Evolutionary conservation across 352 stramenopile genomes (phyloP).

Genomic region (Phytophthora fragariae): DNA sequence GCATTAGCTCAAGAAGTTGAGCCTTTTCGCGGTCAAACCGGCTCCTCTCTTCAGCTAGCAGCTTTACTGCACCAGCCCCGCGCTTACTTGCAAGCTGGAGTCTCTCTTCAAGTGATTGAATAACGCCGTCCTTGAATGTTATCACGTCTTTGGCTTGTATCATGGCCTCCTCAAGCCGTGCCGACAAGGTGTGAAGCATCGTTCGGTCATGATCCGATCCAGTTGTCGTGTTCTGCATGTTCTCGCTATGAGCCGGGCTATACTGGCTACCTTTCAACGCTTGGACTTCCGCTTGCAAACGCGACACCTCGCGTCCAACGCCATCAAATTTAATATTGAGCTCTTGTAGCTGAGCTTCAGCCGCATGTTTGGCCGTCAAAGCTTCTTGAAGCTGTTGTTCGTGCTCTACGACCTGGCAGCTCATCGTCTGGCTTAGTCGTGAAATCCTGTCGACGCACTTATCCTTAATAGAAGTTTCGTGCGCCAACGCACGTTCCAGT

Average conservation of each 20-base stretch:
- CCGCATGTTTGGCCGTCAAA: constrained; percentile 45
- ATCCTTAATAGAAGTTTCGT: constrained; percentile 67
- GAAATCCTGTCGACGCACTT: constrained; percentile 78
- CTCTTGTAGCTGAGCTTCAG: constrained; percentile 44
- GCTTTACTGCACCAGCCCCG: constrained; percentile 17
- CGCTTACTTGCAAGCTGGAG: constrained; percentile 44
- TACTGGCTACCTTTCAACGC: constrained; percentile 39
- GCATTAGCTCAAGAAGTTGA: constrained; percentile 31
- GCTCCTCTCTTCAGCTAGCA: constrained; percentile 26
- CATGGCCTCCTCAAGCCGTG: constrained; percentile 67
- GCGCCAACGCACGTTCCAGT: constrained; percentile 45
- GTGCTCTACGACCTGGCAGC: constrained; percentile 66
- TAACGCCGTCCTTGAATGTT: constrained; percentile 68
- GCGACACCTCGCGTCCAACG: constrained; percentile 50
- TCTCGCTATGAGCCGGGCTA: neutral
- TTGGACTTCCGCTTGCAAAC: constrained; percentile 55
- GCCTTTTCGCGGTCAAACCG: constrained; percentile 32
- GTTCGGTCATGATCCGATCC: constrained; percentile 37
- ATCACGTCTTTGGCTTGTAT: constrained; percentile 75
- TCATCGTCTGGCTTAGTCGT: constrained; percentile 74
- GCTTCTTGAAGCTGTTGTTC: constrained; percentile 63
- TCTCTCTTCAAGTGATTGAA: constrained; percentile 55
- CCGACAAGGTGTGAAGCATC: constrained; percentile 66
- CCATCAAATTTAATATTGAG: constrained; percentile 56
- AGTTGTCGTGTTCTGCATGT: neutral